A percentile compares a stretch with the other conserved stretches of the same genome.
These are phyloP conservation scores for Termitomyces sp. DNA, from an alignment of 768 basidiomycete genomes.

Conservation along the genomic window DNA sequence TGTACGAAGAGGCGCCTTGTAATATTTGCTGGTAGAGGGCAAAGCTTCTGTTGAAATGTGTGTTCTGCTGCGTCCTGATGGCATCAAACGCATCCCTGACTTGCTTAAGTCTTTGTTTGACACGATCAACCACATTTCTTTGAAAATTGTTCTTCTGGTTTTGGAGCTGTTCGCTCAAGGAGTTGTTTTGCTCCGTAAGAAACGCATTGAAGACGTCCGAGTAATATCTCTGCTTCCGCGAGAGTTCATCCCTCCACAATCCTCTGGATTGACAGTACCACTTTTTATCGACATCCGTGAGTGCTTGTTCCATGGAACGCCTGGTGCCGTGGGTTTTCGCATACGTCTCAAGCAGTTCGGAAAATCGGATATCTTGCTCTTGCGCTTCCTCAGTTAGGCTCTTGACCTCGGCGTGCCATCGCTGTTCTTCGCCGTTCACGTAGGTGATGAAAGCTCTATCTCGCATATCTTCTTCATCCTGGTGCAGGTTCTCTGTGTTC, in stretches of 20 bases:
- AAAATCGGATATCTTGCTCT: neutral
- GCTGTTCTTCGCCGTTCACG: neutral
- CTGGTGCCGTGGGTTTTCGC: too few relatives aligned
- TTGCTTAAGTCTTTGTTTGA: neutral
- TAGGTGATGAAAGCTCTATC: neutral
- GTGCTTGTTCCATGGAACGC: neutral
- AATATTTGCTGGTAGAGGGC: neutral
- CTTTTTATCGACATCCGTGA: neutral
- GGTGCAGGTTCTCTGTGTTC: neutral
- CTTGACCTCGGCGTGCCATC: neutral
- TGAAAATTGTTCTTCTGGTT: neutral
- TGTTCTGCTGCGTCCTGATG: neutral
- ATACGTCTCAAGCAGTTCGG: neutral
- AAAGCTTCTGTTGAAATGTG: neutral
- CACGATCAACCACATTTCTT: neutral
- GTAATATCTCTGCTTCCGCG: neutral
- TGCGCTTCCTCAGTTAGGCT: neutral
- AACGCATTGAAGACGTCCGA: neutral
- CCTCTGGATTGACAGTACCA: too few relatives aligned
- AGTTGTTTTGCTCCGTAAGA: too few relatives aligned
- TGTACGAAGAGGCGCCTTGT: neutral
- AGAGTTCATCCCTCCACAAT: neutral
- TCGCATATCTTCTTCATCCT: neutral
- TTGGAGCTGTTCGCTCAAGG: neutral
- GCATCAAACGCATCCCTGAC: neutral